Percentiles rank a stretch among this genome's conserved stretches.
Evolutionary conservation across 2,329 filamentous ascomycete species (phyloP).

Genomic region (Trichoderma aggressivum): DNA sequence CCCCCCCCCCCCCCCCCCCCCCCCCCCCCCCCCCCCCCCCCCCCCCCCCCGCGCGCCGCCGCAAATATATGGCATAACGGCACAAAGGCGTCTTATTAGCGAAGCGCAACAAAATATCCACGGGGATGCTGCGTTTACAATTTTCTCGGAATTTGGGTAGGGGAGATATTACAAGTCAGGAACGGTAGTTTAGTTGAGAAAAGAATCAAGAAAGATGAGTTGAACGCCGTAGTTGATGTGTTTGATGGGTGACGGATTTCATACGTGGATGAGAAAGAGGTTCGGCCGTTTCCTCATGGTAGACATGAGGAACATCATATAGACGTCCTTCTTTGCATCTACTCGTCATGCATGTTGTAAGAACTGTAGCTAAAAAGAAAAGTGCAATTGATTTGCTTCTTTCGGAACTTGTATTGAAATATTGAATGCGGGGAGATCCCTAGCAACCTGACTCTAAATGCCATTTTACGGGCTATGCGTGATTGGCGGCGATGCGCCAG

Average conservation of each 20-base stretch:
- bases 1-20: too few relatives aligned
- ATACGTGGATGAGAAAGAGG: not conserved
- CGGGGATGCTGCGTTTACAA: not conserved
- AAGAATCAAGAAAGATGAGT: not conserved
- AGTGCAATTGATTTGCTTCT: not conserved
- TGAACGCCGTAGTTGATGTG: not conserved
- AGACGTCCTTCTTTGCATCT: not conserved
- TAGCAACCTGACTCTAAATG: not conserved
- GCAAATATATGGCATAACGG: not conserved
- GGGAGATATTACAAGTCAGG: not conserved
- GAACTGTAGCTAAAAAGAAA: not conserved
- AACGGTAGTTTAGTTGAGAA: not conserved
- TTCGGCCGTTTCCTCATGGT: too few relatives aligned
- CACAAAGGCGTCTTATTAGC: slow-evolving; percentile 5
- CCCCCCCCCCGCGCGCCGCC: too few relatives aligned
- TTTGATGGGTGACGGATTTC: not conserved
- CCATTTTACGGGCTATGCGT: not conserved
- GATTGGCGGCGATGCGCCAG: not conserved
- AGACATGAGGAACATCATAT: not conserved
- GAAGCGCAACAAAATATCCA: not conserved
- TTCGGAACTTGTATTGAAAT: not conserved
- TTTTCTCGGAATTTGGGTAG: slow-evolving; percentile 2
- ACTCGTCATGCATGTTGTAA: not conserved
- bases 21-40: too few relatives aligned
- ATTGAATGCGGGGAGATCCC: not conserved